Percentiles rank a stretch among this genome's conserved stretches.
These are phyloP conservation scores for Didymella lethalis DNA, from an alignment of 2,329 filamentous ascomycete species.

Conservation along the genomic window DNA sequence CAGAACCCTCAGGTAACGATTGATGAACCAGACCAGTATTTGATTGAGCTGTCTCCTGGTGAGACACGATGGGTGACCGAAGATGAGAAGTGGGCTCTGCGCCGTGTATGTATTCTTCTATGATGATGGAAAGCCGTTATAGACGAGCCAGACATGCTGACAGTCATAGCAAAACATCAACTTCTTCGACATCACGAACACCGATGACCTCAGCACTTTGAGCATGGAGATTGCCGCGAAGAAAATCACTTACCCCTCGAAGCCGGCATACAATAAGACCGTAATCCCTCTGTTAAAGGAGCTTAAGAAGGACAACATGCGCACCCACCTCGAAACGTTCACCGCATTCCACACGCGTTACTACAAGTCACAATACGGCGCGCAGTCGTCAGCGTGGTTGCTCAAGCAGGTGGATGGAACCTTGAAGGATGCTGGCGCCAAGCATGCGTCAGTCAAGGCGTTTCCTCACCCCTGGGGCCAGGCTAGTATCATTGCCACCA, in stretches of 20 bases:
- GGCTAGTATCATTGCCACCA: slow-evolving; percentile 87
- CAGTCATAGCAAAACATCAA: slow-evolving; percentile 73
- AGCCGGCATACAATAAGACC: slow-evolving; percentile 69
- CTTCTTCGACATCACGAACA: slow-evolving; percentile 94
- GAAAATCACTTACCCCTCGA: slow-evolving; percentile 70
- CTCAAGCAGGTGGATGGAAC: slow-evolving; percentile 75
- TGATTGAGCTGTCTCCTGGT: slow-evolving; percentile 86
- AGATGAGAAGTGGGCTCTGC: slow-evolving; percentile 92
- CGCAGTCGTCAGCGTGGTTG: slow-evolving; percentile 88
- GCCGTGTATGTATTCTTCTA: slow-evolving; percentile 66
- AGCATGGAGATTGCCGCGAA: slow-evolving; percentile 37
- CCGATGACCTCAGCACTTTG: slow-evolving; percentile 67
- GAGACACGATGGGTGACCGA: slow-evolving; percentile 88
- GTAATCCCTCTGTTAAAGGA: slow-evolving; percentile 72
- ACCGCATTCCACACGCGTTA: slow-evolving; percentile 83
- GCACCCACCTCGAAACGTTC: slow-evolving; percentile 77
- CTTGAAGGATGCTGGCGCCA: slow-evolving; percentile 74
- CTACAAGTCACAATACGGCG: slow-evolving; percentile 80
- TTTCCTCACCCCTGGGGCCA: slow-evolving; percentile 90
- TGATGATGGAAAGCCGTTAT: not conserved
- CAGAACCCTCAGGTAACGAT: slow-evolving; percentile 40
- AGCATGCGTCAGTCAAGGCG: slow-evolving; percentile 71
- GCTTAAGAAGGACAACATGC: slow-evolving; percentile 79
- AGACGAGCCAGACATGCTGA: not conserved
- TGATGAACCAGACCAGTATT: slow-evolving; percentile 50